phyloP scores from a whole-genome alignment of 345 rosid species.

The Mercurialis annua region DNA sequence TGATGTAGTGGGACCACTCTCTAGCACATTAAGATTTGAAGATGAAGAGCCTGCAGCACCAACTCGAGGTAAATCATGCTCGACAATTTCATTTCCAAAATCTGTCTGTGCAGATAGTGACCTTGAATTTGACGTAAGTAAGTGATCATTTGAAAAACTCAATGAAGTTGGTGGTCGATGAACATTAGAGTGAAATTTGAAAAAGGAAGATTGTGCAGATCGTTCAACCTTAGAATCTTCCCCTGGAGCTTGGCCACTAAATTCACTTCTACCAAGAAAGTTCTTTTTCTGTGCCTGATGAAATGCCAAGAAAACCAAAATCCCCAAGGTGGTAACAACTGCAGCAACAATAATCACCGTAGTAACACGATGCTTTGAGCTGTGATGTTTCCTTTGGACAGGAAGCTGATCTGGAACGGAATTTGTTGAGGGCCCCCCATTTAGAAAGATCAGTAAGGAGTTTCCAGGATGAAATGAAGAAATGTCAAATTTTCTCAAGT shows the following conservation, averaged over 20 bases:
- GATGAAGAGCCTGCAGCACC: constrained; percentile 33
- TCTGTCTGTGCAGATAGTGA: constrained; percentile 67
- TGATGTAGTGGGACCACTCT: constrained; percentile 49
- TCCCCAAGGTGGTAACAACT: constrained; percentile 59
- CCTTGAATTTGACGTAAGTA: constrained; percentile 80
- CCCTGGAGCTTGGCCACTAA: constrained; percentile 38
- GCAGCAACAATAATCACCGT: constrained; percentile 72
- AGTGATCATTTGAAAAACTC: constrained; percentile 88
- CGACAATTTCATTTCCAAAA: constrained; percentile 50
- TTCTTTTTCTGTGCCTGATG: constrained; percentile 56
- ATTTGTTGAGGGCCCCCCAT: constrained; percentile 21
- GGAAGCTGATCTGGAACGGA: constrained; percentile 13
- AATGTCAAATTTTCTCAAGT: constrained; percentile 42
- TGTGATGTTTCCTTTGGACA: constrained; percentile 22
- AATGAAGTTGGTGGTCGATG: constrained; percentile 55
- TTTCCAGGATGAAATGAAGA: constrained; percentile 82
- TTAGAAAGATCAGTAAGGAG: constrained; percentile 39
- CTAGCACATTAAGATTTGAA: constrained; percentile 53
- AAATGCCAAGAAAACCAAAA: constrained; percentile 70
- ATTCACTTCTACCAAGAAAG: constrained; percentile 55
- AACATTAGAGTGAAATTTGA: constrained; percentile 58
- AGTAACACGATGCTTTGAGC: constrained; percentile 44
- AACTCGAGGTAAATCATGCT: constrained; percentile 41
- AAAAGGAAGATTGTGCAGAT: constrained; percentile 56
- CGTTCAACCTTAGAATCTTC: constrained; percentile 58